These are phyloP conservation scores for Leishmania mexicana DNA, from an alignment of 208 protist genomes.

Conservation along the genomic window DNA sequence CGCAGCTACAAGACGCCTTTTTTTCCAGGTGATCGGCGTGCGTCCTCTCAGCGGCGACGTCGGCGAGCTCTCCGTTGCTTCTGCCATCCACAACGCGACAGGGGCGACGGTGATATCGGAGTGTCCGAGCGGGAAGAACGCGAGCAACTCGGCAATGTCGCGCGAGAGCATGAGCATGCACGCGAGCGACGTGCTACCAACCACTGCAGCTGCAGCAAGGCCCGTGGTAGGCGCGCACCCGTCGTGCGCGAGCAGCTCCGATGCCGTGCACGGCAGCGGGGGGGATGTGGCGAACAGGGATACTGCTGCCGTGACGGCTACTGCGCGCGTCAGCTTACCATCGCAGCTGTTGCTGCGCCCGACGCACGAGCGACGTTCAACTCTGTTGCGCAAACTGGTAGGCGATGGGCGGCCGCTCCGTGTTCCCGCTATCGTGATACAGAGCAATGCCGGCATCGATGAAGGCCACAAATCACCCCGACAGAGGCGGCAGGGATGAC, in stretches of 20 bases:
- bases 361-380: neutral
- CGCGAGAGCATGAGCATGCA: neutral
- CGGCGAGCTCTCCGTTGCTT: conserved; percentile 7
- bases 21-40: conserved; percentile 4
- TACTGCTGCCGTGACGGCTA: neutral
- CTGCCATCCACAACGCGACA: conserved; percentile 6
- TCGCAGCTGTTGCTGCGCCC: neutral
- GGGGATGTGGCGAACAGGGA: neutral
- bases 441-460: too few species aligned
- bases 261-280: neutral
- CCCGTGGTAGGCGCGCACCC: neutral
- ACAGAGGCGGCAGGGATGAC: neutral
- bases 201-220: neutral
- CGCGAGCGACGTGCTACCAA: neutral
- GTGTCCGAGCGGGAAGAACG: neutral
- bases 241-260: neutral
- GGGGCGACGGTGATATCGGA: neutral
- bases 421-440: neutral
- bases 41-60: neutral
- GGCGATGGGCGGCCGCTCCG: neutral
- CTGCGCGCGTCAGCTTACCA: neutral
- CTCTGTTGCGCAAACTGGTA: neutral
- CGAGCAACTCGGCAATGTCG: conserved; percentile 2
- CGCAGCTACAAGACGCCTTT: conserved; percentile 8
- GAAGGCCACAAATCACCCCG: neutral